phyloP scores from a whole-genome alignment of 768 basidiomycete genomes.

The Coprinopsis strossmayeri region DNA sequence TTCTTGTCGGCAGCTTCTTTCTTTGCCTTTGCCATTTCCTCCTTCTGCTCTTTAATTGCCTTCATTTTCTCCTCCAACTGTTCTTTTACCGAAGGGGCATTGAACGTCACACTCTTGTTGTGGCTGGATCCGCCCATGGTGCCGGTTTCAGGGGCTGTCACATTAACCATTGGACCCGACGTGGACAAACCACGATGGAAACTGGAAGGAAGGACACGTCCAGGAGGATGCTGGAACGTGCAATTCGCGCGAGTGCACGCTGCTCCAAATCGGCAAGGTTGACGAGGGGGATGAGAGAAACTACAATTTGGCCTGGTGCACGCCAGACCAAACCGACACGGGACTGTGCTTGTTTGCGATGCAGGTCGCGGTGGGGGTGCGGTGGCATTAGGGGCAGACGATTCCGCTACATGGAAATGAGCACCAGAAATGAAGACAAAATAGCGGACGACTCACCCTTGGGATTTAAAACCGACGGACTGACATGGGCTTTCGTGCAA shows the following conservation, averaged over 20 bases:
- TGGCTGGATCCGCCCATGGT: slow-evolving; percentile 59
- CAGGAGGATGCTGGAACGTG: slow-evolving; percentile 87
- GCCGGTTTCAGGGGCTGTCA: slow-evolving; percentile 57
- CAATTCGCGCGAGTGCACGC: slow-evolving; percentile 83
- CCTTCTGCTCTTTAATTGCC: slow-evolving; percentile 38
- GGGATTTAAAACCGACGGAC: slow-evolving; percentile 72
- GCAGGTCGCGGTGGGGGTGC: slow-evolving; percentile 16
- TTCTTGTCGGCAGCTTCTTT: slow-evolving; percentile 53
- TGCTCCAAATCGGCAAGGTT: slow-evolving; percentile 78
- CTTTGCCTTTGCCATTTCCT: slow-evolving; percentile 63
- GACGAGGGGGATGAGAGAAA: slow-evolving; percentile 58
- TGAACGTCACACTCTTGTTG: slow-evolving; percentile 69
- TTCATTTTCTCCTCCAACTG: slow-evolving; percentile 46
- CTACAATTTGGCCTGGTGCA: slow-evolving; percentile 67
- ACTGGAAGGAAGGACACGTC: slow-evolving; percentile 68
- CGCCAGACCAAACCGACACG: slow-evolving; percentile 63
- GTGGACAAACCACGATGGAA: slow-evolving; percentile 76
- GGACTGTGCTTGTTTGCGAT: slow-evolving; percentile 24
- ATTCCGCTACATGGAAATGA: slow-evolving; percentile 25
- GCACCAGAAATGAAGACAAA: slow-evolving; percentile 6
- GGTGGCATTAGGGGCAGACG: slow-evolving; percentile 29
- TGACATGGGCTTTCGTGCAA: slow-evolving; percentile 87
- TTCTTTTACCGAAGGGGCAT: slow-evolving; percentile 43
- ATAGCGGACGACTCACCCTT: slow-evolving; percentile 40
- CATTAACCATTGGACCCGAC: slow-evolving; percentile 53